A percentile compares a stretch with the other conserved stretches of the same genome.
Evolutionary conservation across 177 flowering plant genomes (phyloP).

Genomic region (Vitis hybrid): DNA sequence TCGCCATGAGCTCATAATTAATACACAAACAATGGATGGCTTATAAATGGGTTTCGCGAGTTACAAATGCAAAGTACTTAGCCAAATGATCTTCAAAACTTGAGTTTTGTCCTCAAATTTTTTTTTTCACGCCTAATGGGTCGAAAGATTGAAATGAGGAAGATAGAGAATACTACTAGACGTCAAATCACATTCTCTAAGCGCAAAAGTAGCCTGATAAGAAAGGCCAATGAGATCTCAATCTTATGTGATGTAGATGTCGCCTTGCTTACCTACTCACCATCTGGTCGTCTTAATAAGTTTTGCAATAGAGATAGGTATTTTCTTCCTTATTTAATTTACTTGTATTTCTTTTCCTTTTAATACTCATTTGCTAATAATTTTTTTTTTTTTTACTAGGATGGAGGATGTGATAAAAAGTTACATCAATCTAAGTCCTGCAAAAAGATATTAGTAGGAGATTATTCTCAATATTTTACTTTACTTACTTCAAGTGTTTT

Average conservation of each 20-base stretch:
- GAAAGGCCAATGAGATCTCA: slow-evolving; percentile 9
- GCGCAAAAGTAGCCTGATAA: slow-evolving; percentile 17
- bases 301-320: slow-evolving; percentile 11
- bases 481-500: too few species aligned
- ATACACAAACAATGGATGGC: too few species aligned
- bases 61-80: too few species aligned
- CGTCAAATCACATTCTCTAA: slow-evolving; percentile 19
- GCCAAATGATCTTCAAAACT: too few species aligned
- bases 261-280: slow-evolving; percentile 12
- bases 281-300: slow-evolving; percentile 13
- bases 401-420: slow-evolving; percentile 3
- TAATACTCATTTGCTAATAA: background rate
- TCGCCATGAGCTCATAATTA: too few species aligned
- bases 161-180: slow-evolving; percentile 7
- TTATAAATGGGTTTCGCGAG: too few species aligned
- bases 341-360: background rate
- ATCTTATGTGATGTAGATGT: slow-evolving; percentile 14
- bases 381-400: background rate
- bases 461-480: too few species aligned
- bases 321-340: too few species aligned
- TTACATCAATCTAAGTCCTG: background rate
- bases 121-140: too few species aligned
- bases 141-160: slow-evolving; percentile 7
- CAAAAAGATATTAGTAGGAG: slow-evolving; percentile 12
- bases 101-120: too few species aligned